These are phyloP conservation scores for Picea abies DNA, from an alignment of 83 land plant genomes.

Conservation along the genomic window DNA sequence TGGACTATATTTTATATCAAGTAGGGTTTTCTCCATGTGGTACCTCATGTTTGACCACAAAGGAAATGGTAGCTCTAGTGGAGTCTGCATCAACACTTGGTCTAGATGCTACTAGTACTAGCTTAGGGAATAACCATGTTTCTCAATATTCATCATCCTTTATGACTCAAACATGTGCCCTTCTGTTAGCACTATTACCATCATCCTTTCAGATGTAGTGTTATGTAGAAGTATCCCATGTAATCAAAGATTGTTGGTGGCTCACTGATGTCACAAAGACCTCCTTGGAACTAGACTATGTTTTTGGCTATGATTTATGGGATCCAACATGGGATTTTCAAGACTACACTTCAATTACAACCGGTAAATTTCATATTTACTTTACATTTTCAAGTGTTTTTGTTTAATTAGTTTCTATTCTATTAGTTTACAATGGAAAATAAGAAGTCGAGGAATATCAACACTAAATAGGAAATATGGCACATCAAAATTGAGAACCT, in stretches of 20 bases:
- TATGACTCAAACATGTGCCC: constrained; percentile 98
- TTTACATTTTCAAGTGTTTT: no score
- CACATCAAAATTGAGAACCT: neutral
- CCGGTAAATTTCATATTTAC: constrained; percentile 37
- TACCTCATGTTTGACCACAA: no score
- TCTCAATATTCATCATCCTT: constrained; percentile 71
- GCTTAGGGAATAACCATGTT: constrained; percentile 56
- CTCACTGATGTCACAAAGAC: constrained; percentile 76
- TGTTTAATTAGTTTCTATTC: neutral
- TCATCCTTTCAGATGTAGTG: constrained; percentile 81
- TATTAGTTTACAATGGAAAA: neutral
- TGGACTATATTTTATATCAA: no score
- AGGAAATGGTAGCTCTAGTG: neutral
- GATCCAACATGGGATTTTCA: constrained; percentile 97
- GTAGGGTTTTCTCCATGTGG: no score
- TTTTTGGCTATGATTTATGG: constrained; percentile 84
- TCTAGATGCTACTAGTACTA: constrained; percentile 44
- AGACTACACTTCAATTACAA: constrained; percentile 89
- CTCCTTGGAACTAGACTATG: constrained; percentile 72
- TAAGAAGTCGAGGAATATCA: neutral
- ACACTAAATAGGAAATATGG: neutral
- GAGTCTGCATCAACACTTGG: constrained; percentile 47
- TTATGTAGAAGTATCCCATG: constrained; percentile 77
- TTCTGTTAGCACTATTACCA: constrained; percentile 93
- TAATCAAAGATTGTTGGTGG: constrained; percentile 98